Percentiles rank a stretch among this genome's conserved stretches.
These are phyloP conservation scores for Penicillium sp. DNA, from an alignment of 2,329 filamentous ascomycete species.

Conservation along the genomic window DNA sequence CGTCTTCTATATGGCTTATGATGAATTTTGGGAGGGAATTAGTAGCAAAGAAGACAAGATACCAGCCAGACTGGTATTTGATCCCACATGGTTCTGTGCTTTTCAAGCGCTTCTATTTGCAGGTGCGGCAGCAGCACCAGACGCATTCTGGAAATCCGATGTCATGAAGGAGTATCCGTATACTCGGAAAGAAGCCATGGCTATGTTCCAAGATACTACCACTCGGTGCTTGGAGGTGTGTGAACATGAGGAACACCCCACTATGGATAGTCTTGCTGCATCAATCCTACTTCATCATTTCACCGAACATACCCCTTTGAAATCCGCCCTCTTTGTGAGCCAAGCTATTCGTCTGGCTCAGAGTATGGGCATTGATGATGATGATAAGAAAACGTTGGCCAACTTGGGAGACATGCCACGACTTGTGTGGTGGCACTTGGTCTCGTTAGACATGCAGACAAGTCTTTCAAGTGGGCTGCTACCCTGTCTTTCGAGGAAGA, in stretches of 20 bases:
- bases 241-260: slow-evolving; percentile 16
- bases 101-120: slow-evolving; percentile 6
- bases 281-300: slow-evolving; percentile 14
- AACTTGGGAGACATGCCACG: slow-evolving; percentile 9
- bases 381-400: not conserved
- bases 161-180: not conserved
- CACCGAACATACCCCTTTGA: not conserved
- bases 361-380: slow-evolving; percentile 20
- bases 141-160: not conserved
- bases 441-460: slow-evolving; percentile 22
- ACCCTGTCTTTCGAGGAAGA: too few relatives aligned
- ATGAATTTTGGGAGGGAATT: slow-evolving; percentile 11
- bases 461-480: not conserved
- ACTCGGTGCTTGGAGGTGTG: slow-evolving; percentile 12
- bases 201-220: slow-evolving; percentile 6
- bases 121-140: not conserved
- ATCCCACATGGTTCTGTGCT: slow-evolving; percentile 12
- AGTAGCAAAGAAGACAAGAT: not conserved
- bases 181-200: slow-evolving; percentile 1
- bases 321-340: slow-evolving; percentile 7
- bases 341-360: slow-evolving; percentile 15
- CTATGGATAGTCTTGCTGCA: slow-evolving; percentile 17
- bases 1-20: slow-evolving; percentile 6
- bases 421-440: slow-evolving; percentile 21
- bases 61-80: not conserved